These are phyloP conservation scores for Podaxis carcinomalis DNA, from an alignment of 768 basidiomycete species.

Conservation along the genomic window DNA sequence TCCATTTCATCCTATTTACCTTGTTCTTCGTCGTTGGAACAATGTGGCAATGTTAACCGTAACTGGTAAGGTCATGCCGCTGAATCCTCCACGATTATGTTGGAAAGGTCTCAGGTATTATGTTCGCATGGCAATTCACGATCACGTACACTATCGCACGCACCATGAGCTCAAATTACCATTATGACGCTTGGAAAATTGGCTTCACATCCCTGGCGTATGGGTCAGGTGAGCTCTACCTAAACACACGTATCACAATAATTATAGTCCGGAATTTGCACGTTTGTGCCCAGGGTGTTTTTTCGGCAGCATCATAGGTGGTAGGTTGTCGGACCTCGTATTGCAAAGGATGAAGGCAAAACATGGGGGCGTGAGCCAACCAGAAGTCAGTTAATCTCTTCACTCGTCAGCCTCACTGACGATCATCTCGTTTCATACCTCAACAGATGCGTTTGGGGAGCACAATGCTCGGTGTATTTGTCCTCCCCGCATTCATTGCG, in stretches of 20 bases:
- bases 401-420: background rate
- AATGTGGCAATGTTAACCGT: constrained; percentile 69
- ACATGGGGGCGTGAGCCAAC: constrained; percentile 35
- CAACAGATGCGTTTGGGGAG: constrained; percentile 68
- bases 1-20: constrained; percentile 54
- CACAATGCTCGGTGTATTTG: constrained; percentile 35
- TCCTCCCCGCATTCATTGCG: background rate
- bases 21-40: constrained; percentile 56
- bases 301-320: constrained; percentile 34
- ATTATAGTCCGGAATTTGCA: too few relatives aligned
- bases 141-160: constrained; percentile 69
- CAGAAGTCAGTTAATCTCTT: constrained; percentile 48
- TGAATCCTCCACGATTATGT: background rate
- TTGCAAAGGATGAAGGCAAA: constrained; percentile 29
- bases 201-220: constrained; percentile 72
- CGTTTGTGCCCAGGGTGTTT: constrained; percentile 24
- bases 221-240: constrained; percentile 30
- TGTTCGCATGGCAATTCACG: constrained; percentile 33
- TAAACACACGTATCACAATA: background rate
- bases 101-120: background rate
- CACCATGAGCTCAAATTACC: constrained; percentile 58
- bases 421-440: background rate
- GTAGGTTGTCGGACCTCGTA: constrained; percentile 34
- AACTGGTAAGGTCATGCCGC: constrained; percentile 28
- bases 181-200: constrained; percentile 60